These are phyloP conservation scores for Aureobasidium musti DNA, from an alignment of 2,329 filamentous ascomycete species.

Conservation along the genomic window DNA sequence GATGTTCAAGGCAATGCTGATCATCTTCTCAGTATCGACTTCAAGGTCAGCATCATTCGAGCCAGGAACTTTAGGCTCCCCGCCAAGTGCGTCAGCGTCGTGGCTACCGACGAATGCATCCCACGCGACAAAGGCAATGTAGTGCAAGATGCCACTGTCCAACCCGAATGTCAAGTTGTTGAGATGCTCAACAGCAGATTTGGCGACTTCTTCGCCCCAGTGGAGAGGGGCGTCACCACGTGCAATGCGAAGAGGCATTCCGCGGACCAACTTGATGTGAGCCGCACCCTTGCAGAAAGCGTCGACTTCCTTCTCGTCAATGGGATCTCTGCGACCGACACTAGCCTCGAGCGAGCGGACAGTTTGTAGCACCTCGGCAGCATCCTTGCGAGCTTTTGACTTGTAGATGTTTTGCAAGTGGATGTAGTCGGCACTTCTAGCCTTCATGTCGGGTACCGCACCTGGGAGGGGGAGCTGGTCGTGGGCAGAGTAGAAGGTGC, in stretches of 20 bases:
- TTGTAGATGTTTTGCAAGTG: conserved; percentile 92
- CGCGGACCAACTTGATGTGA: conserved; percentile 84
- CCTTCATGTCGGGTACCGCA: conserved; percentile 95
- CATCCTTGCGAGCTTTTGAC: conserved; percentile 75
- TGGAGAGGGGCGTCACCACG: conserved; percentile 48
- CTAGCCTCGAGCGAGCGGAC: conserved; percentile 60
- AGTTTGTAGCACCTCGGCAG: conserved; percentile 68
- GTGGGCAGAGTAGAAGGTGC: conserved; percentile 72
- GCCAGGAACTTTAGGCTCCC: conserved; percentile 44
- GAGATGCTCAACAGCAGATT: conserved; percentile 50
- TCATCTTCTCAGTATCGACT: conserved; percentile 45
- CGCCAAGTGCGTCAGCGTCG: conserved; percentile 40
- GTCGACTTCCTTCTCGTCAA: conserved; percentile 76
- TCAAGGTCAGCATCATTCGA: conserved; percentile 42
- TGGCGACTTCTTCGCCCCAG: conserved; percentile 52
- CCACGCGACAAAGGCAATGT: conserved; percentile 56
- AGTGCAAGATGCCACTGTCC: conserved; percentile 50
- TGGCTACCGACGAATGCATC: conserved; percentile 51
- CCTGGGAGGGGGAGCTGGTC: conserved; percentile 78
- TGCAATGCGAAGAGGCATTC: conserved; percentile 56
- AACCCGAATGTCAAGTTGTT: conserved; percentile 39
- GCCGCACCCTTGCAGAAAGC: conserved; percentile 94
- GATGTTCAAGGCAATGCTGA: conserved; percentile 48
- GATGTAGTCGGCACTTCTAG: conserved; percentile 85
- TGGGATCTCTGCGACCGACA: conserved; percentile 48